These are phyloP conservation scores for Trichoderma atrobrunneum DNA, from an alignment of 2,329 filamentous ascomycete genomes.

Conservation along the genomic window DNA sequence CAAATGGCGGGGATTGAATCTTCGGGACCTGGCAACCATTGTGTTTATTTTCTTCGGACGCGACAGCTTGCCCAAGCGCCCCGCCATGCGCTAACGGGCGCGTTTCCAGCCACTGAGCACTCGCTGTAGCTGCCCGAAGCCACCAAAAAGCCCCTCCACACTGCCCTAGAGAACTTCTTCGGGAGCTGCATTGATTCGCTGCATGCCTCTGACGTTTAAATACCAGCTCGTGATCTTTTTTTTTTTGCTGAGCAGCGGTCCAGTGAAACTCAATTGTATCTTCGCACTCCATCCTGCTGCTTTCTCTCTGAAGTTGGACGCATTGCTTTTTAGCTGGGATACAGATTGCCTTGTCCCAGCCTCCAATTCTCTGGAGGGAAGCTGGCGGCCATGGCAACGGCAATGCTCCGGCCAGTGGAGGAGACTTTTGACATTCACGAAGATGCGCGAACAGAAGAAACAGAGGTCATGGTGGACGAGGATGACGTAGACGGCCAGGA, in stretches of 20 bases:
- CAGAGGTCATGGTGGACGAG: constrained; percentile 48
- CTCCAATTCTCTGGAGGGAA: background rate
- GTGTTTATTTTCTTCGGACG: constrained; percentile 24
- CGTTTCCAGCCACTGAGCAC: constrained; percentile 16
- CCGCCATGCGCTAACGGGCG: constrained; percentile 8
- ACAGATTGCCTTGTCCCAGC: background rate
- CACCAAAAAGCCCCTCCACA: constrained; percentile 15
- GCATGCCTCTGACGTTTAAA: background rate
- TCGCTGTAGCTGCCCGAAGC: constrained; percentile 8
- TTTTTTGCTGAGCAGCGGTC: background rate
- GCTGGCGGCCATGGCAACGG: constrained; percentile 4
- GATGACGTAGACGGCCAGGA: constrained; percentile 32
- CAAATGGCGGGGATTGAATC: constrained; percentile 16
- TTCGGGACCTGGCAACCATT: constrained; percentile 26
- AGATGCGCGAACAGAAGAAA: constrained; percentile 49
- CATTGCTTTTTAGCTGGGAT: background rate
- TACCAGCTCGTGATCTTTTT: background rate
- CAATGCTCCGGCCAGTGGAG: constrained; percentile 28
- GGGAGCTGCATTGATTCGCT: constrained; percentile 2
- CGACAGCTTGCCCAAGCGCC: constrained; percentile 11
- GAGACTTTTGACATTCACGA: constrained; percentile 50
- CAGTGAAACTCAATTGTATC: background rate
- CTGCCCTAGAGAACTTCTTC: constrained; percentile 7
- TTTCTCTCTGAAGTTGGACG: background rate
- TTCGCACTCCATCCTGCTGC: background rate